Conservation (phyloP, 176 grass and related monocot species). For the Puya raimondii region DNA sequence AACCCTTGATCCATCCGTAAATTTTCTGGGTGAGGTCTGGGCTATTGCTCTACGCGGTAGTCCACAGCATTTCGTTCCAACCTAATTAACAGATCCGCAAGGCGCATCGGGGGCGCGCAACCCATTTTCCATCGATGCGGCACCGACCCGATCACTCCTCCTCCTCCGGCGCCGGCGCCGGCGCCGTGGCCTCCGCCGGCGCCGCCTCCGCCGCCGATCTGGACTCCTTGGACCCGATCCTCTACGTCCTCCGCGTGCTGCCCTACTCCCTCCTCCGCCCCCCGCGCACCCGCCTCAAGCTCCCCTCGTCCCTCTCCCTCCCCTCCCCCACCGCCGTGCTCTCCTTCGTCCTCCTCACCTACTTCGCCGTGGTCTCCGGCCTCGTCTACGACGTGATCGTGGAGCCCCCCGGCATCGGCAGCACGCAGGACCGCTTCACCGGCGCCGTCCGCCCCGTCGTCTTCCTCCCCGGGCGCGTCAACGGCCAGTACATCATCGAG, state of each 20-base stretch:
- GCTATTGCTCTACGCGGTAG: too few species aligned
- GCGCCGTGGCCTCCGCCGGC: constrained; percentile 1
- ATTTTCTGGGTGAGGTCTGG: too few species aligned
- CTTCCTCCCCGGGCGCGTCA: constrained; percentile 81
- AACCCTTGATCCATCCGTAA: too few species aligned
- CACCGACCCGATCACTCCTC: constrained; percentile 48
- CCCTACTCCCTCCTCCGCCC: constrained; percentile 80
- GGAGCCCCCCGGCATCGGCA: constrained; percentile 85
- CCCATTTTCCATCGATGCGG: constrained; percentile 10
- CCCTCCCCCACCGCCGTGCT: constrained; percentile 78
- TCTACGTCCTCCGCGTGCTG: constrained; percentile 50
- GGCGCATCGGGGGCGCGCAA: too few species aligned
- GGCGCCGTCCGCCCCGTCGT: constrained; percentile 79
- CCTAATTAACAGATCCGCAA: too few species aligned
- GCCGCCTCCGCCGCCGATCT: constrained; percentile 28
- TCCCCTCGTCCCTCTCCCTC: constrained; percentile 66
- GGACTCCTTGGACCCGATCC: constrained; percentile 57
- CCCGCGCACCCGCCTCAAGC: constrained; percentile 76
- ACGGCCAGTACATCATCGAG: constrained; percentile 98
- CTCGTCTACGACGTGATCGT: constrained; percentile 94
- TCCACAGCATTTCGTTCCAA: too few species aligned
- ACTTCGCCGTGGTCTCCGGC: constrained; percentile 86
- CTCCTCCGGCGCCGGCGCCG: constrained; percentile 12
- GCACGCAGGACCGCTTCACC: constrained; percentile 61
- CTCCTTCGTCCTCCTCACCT: constrained; percentile 77